phyloP scores from a whole-genome alignment of 2,329 filamentous ascomycete genomes.

The Xylaria sp. region DNA sequence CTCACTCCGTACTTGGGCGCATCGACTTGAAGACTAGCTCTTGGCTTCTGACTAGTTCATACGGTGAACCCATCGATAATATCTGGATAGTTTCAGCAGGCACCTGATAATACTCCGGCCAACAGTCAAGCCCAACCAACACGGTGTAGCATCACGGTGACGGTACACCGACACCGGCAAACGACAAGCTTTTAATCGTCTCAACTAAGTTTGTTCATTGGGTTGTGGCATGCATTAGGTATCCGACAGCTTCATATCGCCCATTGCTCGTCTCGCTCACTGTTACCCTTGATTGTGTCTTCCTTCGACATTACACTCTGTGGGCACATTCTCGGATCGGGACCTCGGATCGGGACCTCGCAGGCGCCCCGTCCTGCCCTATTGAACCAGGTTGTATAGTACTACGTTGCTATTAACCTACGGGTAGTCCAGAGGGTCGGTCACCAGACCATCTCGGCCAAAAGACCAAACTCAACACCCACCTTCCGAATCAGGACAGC shows the following conservation, averaged over 20 bases:
- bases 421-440: constrained; percentile 25
- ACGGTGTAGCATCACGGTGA: constrained; percentile 9
- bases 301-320: no score
- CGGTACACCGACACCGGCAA: neutral
- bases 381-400: constrained; percentile 25
- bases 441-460: constrained; percentile 38
- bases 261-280: constrained; percentile 26
- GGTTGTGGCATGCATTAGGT: no score
- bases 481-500: constrained; percentile 43
- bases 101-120: constrained; percentile 1
- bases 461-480: constrained; percentile 26
- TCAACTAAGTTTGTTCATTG: neutral
- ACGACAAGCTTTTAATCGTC: constrained; percentile 27
- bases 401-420: constrained; percentile 35
- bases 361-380: constrained; percentile 17
- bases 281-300: no score
- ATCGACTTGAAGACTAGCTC: no score
- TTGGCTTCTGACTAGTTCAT: neutral
- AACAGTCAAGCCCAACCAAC: constrained; percentile 24
- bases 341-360: constrained; percentile 11
- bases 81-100: constrained; percentile 19
- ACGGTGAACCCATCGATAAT: constrained; percentile 5
- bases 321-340: no score
- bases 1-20: neutral
- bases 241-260: constrained; percentile 30